Evolutionary conservation across 2,329 filamentous ascomycete genomes (phyloP).

Genomic region (Xylariomycetidae sp.): DNA sequence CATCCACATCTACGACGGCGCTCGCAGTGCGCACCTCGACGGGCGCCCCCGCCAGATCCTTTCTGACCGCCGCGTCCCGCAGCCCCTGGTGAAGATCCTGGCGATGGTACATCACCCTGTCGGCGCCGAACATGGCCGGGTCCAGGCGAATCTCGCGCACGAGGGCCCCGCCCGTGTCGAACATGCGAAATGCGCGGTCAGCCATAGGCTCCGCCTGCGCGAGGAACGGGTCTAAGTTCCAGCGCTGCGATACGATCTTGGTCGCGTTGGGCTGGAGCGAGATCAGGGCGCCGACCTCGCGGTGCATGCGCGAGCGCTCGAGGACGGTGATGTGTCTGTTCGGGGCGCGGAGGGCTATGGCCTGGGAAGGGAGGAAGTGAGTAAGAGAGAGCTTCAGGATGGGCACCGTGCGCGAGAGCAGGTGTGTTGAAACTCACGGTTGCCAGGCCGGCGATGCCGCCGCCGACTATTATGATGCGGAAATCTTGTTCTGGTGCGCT

Average conservation of each 20-base stretch:
- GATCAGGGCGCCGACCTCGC: slow-evolving; percentile 36
- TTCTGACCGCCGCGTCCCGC: slow-evolving; percentile 12
- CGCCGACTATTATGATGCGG: slow-evolving; percentile 14
- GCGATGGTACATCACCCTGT: slow-evolving; percentile 36
- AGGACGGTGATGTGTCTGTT: slow-evolving; percentile 18
- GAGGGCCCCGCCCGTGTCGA: slow-evolving; percentile 13
- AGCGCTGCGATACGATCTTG: slow-evolving; percentile 25
- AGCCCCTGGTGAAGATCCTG: slow-evolving; percentile 34
- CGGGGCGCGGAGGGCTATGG: slow-evolving; percentile 31
- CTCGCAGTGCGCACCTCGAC: slow-evolving; percentile 21
- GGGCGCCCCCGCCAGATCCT: slow-evolving; percentile 16
- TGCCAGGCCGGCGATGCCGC: slow-evolving; percentile 25
- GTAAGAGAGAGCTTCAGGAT: background rate
- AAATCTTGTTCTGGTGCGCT: background rate
- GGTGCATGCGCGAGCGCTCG: slow-evolving; percentile 21
- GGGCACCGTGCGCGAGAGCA: background rate
- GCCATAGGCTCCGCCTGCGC: slow-evolving; percentile 25
- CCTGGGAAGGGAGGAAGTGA: slow-evolving; percentile 8
- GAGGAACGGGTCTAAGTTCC: slow-evolving; percentile 25
- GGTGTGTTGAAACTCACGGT: slow-evolving; percentile 11
- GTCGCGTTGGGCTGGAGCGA: slow-evolving; percentile 38
- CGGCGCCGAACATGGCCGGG: slow-evolving; percentile 29
- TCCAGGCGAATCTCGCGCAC: slow-evolving; percentile 28
- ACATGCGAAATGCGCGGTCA: slow-evolving; percentile 32
- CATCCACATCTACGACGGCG: slow-evolving; percentile 34